A percentile compares a stretch with the other conserved stretches of the same genome.
Evolutionary conservation across 768 basidiomycete genomes (phyloP).

Genomic region (Holtermanniella nyarrowii): DNA sequence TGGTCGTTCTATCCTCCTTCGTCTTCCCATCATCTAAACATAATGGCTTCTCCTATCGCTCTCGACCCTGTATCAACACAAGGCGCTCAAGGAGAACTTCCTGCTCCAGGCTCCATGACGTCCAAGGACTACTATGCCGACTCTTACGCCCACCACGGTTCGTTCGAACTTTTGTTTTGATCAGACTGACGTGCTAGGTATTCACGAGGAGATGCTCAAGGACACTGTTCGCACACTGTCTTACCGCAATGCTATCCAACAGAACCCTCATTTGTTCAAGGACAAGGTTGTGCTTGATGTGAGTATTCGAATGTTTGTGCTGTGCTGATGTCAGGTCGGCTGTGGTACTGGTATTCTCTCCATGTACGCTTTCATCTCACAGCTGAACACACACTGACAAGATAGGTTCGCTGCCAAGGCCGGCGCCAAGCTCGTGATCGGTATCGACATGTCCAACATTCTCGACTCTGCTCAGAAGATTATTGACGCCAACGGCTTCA

Average conservation of each 20-base stretch:
- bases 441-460: constrained; percentile 99
- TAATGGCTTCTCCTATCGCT: not conserved
- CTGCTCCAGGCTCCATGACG: not conserved
- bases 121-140: constrained; percentile 52
- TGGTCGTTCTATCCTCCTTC: too few species aligned
- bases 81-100: not conserved
- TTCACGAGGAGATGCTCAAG: constrained; percentile 99
- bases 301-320: constrained; percentile 6
- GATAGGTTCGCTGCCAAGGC: constrained; percentile 96
- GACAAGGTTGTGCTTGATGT: constrained; percentile 85
- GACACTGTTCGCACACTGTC: constrained; percentile 89
- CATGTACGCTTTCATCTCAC: too few species aligned
- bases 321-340: constrained; percentile 52
- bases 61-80: not conserved
- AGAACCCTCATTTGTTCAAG: constrained; percentile 91
- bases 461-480: constrained; percentile 98
- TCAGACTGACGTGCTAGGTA: constrained; percentile 49
- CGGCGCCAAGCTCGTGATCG: constrained; percentile 85
- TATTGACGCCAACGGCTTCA: constrained; percentile 90
- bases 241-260: constrained; percentile 86
- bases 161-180: constrained; percentile 24
- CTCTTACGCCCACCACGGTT: constrained; percentile 91
- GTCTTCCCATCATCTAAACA: too few species aligned
- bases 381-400: too few species aligned
- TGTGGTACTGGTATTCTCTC: constrained; percentile 97